Evolutionary conservation across 1,139 yeast species (phyloP), one percentile per base, ranked within the genome.

Genomic region (Hansenula sp.): DNA sequence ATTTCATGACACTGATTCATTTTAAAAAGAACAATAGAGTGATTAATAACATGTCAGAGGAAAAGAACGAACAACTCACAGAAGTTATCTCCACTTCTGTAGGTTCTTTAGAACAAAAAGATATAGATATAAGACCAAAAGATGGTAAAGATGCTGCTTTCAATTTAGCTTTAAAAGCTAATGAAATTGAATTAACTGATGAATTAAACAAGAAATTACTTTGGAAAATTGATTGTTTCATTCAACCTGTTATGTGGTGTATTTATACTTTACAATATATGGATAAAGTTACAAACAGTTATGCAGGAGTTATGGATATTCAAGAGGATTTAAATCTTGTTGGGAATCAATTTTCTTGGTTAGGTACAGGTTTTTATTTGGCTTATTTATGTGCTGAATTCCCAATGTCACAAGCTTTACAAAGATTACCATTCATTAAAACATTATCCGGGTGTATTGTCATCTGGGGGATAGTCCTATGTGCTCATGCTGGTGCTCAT

Each of bases 351-450:
- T 66, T 62, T 46, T 49, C 57, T 41, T 75, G 81, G 80, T 63
- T 72, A 24, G 74, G 74, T 2, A 73, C 81, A 3, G 65, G 73
- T 34, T 76, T 77, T 54, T 75, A 76, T 51, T 65, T 76, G 50
- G 81, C 80, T 5, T 75, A 73, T 49, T 50, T 76, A 40, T 64
- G 65, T 39, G 71, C 69, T 46, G 72, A 73, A 19, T 55, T 68
- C 31, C 79, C 80, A 3, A 73, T 76, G 17, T 71, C 75, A 46
- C 72, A 68, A 54, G 55, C 77, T 29, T 63, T 80, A 38, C 79
- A 79, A 57, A 59, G 59, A 38, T 70, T 71, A 45, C 77, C 79
- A 2, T 60, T 76, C 32, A 67, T 73, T 12, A 72, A 68, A 44
- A 55, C 66, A 3, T 55, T 69, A 6, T 59, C 71, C 2, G 37